Percentiles rank a stretch among this genome's conserved stretches.
Conservation (phyloP, 345 rosid genomes). For the Microthlaspi erraticum region DNA sequence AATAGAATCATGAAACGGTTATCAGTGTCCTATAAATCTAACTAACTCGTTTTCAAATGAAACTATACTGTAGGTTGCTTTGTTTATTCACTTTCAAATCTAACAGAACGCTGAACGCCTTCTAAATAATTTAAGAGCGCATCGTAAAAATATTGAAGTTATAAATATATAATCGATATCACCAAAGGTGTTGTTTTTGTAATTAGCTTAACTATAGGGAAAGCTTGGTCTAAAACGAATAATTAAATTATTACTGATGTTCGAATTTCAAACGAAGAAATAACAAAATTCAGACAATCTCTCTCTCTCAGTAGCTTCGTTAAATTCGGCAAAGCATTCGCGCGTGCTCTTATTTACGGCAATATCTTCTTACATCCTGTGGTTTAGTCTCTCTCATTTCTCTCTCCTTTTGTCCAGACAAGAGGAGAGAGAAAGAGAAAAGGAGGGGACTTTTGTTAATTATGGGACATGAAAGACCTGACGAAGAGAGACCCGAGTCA, state of each 20-base stretch:
- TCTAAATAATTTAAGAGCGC: constrained; percentile 7
- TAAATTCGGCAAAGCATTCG: constrained; percentile 41
- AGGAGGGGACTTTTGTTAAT: constrained; percentile 29
- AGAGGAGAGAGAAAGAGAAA: constrained; percentile 14
- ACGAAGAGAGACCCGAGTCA: constrained; percentile 43
- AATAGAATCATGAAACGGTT: neutral
- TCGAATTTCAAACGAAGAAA: neutral
- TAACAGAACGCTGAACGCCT: too few relatives aligned
- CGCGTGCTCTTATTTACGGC: constrained; percentile 34
- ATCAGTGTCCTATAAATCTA: neutral
- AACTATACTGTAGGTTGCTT: neutral
- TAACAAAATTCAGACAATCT: constrained; percentile 29
- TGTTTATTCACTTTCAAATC: too few relatives aligned
- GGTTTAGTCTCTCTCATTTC: constrained; percentile 13
- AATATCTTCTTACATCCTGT: constrained; percentile 33
- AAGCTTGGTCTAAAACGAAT: constrained; percentile 4
- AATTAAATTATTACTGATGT: neutral
- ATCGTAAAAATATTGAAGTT: neutral
- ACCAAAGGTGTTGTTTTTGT: neutral
- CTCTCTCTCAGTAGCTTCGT: constrained; percentile 30
- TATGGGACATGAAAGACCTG: constrained; percentile 45
- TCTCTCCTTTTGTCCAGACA: constrained; percentile 31
- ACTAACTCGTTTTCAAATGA: neutral
- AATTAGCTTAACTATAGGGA: constrained; percentile 2
- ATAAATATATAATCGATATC: neutral